Evolutionary conservation across 1,139 yeast species (phyloP).

Genomic region (Kodamaea anthophila): DNA sequence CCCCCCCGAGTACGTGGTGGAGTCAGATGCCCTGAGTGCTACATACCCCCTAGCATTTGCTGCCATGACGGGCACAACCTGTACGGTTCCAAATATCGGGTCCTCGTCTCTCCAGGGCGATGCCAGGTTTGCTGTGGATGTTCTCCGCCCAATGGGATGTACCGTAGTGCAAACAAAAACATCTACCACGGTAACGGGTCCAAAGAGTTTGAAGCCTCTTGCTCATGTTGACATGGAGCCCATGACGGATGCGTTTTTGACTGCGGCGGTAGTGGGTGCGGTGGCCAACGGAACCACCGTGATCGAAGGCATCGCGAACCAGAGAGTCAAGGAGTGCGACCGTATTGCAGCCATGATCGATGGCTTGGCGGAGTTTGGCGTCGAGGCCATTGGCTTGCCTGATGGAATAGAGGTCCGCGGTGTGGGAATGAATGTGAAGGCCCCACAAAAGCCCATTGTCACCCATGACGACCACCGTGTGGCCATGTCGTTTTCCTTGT

Average conservation of each 20-base stretch:
- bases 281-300: slow-evolving; percentile 66
- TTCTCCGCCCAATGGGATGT: slow-evolving; percentile 93
- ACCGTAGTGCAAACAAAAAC: slow-evolving; percentile 72
- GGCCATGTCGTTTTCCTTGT: slow-evolving; percentile 92
- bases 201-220: slow-evolving; percentile 63
- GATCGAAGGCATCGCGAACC: slow-evolving; percentile 95
- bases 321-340: slow-evolving; percentile 95
- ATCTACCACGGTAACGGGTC: slow-evolving; percentile 90
- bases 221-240: slow-evolving; percentile 94
- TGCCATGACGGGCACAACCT: slow-evolving; percentile 91
- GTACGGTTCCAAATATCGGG: slow-evolving; percentile 93
- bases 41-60: slow-evolving; percentile 97
- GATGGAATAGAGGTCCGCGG: slow-evolving; percentile 93
- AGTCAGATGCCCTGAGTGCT: slow-evolving; percentile 98
- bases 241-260: slow-evolving; percentile 97
- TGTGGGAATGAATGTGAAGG: slow-evolving; percentile 39
- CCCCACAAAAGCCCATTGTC: slow-evolving; percentile 56
- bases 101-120: slow-evolving; percentile 92
- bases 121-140: slow-evolving; percentile 93
- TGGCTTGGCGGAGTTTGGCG: slow-evolving; percentile 87
- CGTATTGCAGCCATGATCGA: slow-evolving; percentile 92
- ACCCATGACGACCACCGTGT: slow-evolving; percentile 96
- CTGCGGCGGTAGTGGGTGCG: slow-evolving; percentile 96
- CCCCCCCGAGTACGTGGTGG: slow-evolving; percentile 82
- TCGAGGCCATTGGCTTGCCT: slow-evolving; percentile 71